Evolutionary conservation across 257 asterid species (phyloP), one percentile per base, ranked within the genome.

Genomic region (Osmanthus fragrans): DNA sequence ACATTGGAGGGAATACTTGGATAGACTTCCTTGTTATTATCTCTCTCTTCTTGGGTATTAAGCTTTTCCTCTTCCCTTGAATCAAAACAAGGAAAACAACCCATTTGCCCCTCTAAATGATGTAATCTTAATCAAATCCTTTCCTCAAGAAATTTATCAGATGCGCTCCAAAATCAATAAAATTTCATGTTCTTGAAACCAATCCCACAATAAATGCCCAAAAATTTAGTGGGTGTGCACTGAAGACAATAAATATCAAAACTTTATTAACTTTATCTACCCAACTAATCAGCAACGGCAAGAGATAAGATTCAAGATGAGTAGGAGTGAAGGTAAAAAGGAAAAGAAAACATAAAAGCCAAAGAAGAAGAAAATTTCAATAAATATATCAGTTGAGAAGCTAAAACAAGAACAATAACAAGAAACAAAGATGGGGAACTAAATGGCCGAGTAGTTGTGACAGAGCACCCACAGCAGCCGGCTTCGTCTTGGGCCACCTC

Each of bases 41-140:
- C 87, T 56, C 82, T 82, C 7, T 84, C 84, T 45, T 81, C 74
- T 40, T 76, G 89, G 19, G 86, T 79, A 78, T 86, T 88, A 80
- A 88, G 76, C 75, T 80, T 88, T 75, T 86, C 92, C 84, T 76
- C 92, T 74, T 88, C 88, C 34, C 77, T 84, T 8, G 92, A 88
- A 82, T 86, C 92, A 79, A 88, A 88, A 82, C 92, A 88, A 70
- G 90, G 86, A 83, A 88, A 88, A 71, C 92, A 86, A 79, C 92
- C 92, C 92, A 86, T 88, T 63, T 78, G 36, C 63, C 74, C n/a
- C 39, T 45, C 74, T 11, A 64, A 74, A 80, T 75, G 79, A 81
- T 79, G 77, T 70, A 83, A 72, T 60, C 39, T 65, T 68, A 51
- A 9, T 25, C 64, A 47, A 54, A 73, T 16, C 74, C 36, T 72